phyloP scores from a whole-genome alignment of 2,329 filamentous ascomycete genomes.

The Nigrograna mackinnonii region DNA sequence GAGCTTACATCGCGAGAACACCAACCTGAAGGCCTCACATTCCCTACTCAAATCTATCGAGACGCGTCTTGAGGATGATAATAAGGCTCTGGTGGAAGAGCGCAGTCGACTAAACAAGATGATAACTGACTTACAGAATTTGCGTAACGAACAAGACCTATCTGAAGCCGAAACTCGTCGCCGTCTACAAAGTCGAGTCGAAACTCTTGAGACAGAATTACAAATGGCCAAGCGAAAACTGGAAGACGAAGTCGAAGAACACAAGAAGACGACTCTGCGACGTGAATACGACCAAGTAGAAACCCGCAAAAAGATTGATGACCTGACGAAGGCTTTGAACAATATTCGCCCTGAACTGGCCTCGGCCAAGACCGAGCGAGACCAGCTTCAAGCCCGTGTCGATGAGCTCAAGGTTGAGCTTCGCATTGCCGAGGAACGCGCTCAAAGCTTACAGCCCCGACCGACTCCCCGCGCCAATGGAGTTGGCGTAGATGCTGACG shows the following conservation, averaged over 20 bases:
- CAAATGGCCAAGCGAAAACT: constrained; percentile 80
- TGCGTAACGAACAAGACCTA: constrained; percentile 90
- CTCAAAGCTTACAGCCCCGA: constrained; percentile 79
- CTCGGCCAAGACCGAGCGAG: constrained; percentile 81
- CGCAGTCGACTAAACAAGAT: constrained; percentile 81
- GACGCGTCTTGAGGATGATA: constrained; percentile 83
- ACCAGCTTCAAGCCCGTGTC: constrained; percentile 86
- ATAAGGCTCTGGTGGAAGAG: constrained; percentile 82
- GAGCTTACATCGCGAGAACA: constrained; percentile 85
- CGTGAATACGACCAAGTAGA: constrained; percentile 92
- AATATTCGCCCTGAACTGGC: constrained; percentile 85
- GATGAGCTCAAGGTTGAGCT: constrained; percentile 89
- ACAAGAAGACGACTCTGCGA: constrained; percentile 78
- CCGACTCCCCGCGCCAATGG: constrained; percentile 65
- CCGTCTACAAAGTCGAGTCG: constrained; percentile 76
- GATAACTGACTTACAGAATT: constrained; percentile 80
- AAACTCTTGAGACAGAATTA: constrained; percentile 79
- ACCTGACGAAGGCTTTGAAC: constrained; percentile 78
- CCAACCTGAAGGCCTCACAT: constrained; percentile 94
- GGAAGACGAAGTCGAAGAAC: constrained; percentile 79
- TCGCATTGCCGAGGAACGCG: constrained; percentile 84
- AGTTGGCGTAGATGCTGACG: constrained; percentile 52
- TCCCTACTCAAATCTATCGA: constrained; percentile 94
- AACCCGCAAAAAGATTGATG: constrained; percentile 88
- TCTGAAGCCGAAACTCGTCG: constrained; percentile 80